Conservation (phyloP, 306 rosid genomes). For the Morella rubra region DNA sequence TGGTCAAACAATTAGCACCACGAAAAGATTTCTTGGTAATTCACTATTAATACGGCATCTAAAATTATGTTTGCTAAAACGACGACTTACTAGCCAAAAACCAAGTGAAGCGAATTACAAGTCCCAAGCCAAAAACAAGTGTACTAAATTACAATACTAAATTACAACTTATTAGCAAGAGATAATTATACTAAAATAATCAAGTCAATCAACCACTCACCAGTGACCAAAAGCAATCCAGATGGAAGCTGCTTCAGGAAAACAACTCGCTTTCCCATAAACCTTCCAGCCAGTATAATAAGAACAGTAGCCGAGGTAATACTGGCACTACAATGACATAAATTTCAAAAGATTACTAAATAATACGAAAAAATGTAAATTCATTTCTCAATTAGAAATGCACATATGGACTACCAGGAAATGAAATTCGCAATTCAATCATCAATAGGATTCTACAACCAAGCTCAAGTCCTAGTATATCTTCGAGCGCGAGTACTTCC, state of each 20-base stretch:
- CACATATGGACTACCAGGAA: background rate
- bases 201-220: conserved; percentile 27
- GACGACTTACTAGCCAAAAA: background rate
- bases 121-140: too few relatives aligned
- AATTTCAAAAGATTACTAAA: background rate
- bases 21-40: background rate
- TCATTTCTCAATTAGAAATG: background rate
- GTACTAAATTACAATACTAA: too few relatives aligned
- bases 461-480: conserved; percentile 29
- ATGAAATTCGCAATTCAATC: background rate
- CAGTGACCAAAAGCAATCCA: conserved; percentile 70
- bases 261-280: conserved; percentile 70
- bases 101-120: too few relatives aligned
- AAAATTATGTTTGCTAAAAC: background rate
- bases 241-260: conserved; percentile 73
- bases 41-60: background rate
- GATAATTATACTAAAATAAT: background rate
- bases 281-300: conserved; percentile 69
- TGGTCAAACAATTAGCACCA: background rate
- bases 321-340: conserved; percentile 42
- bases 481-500: conserved; percentile 58
- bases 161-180: too few relatives aligned
- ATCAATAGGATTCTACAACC: background rate
- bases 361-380: background rate
- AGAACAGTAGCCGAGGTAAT: conserved; percentile 63